Conservation (phyloP, 768 basidiomycete species). For the Pulveroboletus sp. region DNA sequence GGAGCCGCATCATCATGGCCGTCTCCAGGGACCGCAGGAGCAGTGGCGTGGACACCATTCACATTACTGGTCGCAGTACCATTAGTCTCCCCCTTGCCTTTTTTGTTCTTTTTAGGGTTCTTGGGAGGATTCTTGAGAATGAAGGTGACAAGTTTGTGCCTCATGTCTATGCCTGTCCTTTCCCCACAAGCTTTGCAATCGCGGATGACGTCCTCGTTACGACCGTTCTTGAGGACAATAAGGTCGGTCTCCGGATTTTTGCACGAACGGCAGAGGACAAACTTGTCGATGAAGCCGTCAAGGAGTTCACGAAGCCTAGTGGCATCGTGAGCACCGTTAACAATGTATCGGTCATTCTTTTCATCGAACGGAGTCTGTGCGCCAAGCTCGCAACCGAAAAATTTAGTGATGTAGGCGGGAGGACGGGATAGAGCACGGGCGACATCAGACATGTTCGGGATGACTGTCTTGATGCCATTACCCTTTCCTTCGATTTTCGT, state of each 20-base stretch:
- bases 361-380: conserved; percentile 96
- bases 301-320: conserved; percentile 90
- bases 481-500: conserved; percentile 99
- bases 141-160: conserved; percentile 94
- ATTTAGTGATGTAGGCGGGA: conserved; percentile 96
- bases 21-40: conserved; percentile 37
- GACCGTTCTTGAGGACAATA: conserved; percentile 77
- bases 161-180: conserved; percentile 88
- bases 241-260: conserved; percentile 99
- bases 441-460: conserved; percentile 98
- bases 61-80: conserved; percentile 48
- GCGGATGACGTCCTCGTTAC: conserved; percentile 79
- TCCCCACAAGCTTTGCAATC: conserved; percentile 99
- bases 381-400: conserved; percentile 97
- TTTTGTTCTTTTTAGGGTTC: conserved; percentile 76
- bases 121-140: conserved; percentile 97
- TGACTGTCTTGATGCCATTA: conserved; percentile 98
- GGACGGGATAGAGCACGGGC: conserved; percentile 93
- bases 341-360: conserved; percentile 96
- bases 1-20: conserved; percentile 36
- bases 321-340: conserved; percentile 95
- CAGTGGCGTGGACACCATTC: conserved; percentile 38
- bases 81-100: conserved; percentile 50
- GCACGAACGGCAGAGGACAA: conserved; percentile 94
- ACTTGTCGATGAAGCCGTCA: conserved; percentile 97